Conservation (phyloP, 2,329 filamentous ascomycete genomes). For the Aspergillus transmontanensis region DNA sequence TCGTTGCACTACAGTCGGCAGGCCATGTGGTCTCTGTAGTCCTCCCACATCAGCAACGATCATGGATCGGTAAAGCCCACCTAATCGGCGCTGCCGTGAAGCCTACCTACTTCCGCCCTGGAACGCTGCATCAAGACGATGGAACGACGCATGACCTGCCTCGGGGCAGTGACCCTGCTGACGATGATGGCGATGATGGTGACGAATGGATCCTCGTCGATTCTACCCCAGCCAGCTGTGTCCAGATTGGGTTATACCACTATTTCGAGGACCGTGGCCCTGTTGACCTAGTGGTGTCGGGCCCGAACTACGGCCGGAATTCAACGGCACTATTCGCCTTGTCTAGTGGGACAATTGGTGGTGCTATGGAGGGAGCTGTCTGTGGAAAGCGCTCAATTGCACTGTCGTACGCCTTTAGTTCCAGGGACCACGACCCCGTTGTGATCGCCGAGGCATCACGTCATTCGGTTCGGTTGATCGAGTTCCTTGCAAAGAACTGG, state of each 20-base stretch:
- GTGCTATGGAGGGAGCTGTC: conserved; percentile 74
- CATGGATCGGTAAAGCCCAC: conserved; percentile 98
- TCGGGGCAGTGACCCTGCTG: conserved; percentile 56
- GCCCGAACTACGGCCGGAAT: conserved; percentile 83
- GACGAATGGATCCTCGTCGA: conserved; percentile 84
- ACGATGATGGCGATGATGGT: conserved; percentile 49
- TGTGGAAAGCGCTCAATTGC: conserved; percentile 74
- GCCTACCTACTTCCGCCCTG: conserved; percentile 78
- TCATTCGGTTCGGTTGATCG: conserved; percentile 75
- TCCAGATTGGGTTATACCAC: conserved; percentile 80
- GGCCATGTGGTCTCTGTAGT: conserved; percentile 91
- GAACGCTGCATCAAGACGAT: conserved; percentile 63
- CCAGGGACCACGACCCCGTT: conserved; percentile 76
- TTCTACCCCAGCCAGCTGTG: conserved; percentile 77
- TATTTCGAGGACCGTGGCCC: conserved; percentile 73
- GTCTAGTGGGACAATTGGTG: conserved; percentile 76
- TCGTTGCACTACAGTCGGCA: conserved; percentile 68
- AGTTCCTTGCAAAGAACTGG: conserved; percentile 78
- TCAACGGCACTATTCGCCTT: conserved; percentile 78
- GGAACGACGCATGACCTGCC: conserved; percentile 68
- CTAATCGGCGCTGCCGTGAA: conserved; percentile 87
- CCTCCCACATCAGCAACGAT: conserved; percentile 86
- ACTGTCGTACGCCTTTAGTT: conserved; percentile 87
- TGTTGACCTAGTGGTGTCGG: conserved; percentile 75
- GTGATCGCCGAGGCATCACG: conserved; percentile 77